Conservation (phyloP, 1,284 basidiomycete genomes). For the Afroboletus lepidellus region DNA sequence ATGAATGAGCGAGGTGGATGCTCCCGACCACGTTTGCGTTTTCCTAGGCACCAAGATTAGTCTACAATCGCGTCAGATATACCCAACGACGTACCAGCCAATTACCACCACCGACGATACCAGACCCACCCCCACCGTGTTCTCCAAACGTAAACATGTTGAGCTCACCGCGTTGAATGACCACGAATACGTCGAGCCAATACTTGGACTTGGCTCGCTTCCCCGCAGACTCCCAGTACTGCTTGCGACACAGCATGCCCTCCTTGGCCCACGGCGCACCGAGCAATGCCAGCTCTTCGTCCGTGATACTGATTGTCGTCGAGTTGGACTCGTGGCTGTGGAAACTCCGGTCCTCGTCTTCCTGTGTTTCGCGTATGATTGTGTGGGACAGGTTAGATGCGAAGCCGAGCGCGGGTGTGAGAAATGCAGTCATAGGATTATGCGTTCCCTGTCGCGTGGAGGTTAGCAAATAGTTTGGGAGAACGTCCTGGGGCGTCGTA, state of each 20-base stretch:
- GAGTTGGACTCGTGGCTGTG: constrained; percentile 59
- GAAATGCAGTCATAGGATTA: constrained; percentile 56
- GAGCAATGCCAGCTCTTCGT: constrained; percentile 91
- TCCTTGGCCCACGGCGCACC: constrained; percentile 99
- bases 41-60: constrained; percentile 45
- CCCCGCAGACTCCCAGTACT: constrained; percentile 85
- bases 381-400: constrained; percentile 94
- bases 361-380: constrained; percentile 91
- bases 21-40: constrained; percentile 84
- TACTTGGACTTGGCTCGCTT: constrained; percentile 83
- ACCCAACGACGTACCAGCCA: constrained; percentile 75
- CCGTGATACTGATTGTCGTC: constrained; percentile 79
- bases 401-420: constrained; percentile 86
- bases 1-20: constrained; percentile 81
- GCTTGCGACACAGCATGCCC: constrained; percentile 90
- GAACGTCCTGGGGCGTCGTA: constrained; percentile 36
- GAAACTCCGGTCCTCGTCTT: constrained; percentile 81
- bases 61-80: not conserved
- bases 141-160: constrained; percentile 94
- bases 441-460: constrained; percentile 41
- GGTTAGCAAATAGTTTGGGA: constrained; percentile 11
- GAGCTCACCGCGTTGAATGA: constrained; percentile 90
- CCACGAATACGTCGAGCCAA: constrained; percentile 94
- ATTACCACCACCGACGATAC: constrained; percentile 89
- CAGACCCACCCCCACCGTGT: constrained; percentile 51